These are phyloP conservation scores for Tuber calosporum DNA, from an alignment of 495 filamentous ascomycete species.

Conservation along the genomic window DNA sequence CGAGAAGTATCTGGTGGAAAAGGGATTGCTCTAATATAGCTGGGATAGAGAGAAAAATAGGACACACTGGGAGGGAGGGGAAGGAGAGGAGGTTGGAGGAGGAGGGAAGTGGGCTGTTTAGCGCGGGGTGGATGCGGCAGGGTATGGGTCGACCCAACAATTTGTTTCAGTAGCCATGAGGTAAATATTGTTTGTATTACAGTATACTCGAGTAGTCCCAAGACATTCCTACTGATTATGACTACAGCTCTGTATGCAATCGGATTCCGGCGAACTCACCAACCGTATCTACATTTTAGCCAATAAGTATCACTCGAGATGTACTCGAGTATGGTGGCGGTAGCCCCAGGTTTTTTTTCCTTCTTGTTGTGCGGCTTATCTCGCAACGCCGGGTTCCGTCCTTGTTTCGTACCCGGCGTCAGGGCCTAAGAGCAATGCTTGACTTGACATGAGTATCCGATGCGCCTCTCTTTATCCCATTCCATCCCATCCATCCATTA, in stretches of 20 bases:
- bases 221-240: conserved; percentile 27
- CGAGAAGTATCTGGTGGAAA: conserved; percentile 10
- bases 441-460: not conserved
- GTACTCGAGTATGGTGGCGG: not conserved
- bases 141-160: not conserved
- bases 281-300: not conserved
- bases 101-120: conserved; percentile 9
- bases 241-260: conserved; percentile 1
- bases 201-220: no score
- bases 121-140: not conserved
- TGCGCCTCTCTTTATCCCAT: not conserved
- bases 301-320: not conserved
- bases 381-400: not conserved
- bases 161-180: conserved; percentile 13
- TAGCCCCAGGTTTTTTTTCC: not conserved
- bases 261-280: not conserved
- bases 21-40: conserved; percentile 9
- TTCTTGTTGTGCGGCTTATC: not conserved
- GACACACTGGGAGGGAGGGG: conserved; percentile 17
- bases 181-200: conserved; percentile 19
- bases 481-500: not conserved
- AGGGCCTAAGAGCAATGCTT: not conserved
- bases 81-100: conserved; percentile 30
- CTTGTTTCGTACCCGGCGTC: not conserved
- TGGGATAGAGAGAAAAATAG: conserved; percentile 22